A percentile compares a stretch with the other conserved stretches of the same genome.
Conservation (phyloP, 1,139 yeast genomes). For the Pneumocystis carinii region DNA sequence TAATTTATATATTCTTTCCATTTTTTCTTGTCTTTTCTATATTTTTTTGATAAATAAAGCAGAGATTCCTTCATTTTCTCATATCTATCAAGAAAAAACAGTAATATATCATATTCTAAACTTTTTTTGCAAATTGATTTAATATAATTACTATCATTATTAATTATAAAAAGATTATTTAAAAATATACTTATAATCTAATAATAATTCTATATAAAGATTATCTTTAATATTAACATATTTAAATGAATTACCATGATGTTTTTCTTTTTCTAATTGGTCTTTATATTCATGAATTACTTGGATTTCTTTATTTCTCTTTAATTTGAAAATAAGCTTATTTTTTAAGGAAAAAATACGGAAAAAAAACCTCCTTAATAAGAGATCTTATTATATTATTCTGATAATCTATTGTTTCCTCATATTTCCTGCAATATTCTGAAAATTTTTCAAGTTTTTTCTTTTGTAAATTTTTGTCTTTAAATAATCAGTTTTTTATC, state of each 20-base stretch:
- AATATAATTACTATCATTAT: neutral
- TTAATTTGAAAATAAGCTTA: neutral
- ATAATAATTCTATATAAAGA: neutral
- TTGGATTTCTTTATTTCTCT: neutral
- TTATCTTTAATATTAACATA: neutral
- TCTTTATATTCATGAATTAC: neutral
- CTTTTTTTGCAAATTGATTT: neutral
- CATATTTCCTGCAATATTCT: neutral
- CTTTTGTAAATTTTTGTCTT: neutral
- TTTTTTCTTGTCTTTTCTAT: neutral
- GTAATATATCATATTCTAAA: neutral
- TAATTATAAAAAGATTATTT: neutral
- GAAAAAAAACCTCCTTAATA: neutral
- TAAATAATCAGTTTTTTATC: neutral
- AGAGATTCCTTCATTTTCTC: neutral
- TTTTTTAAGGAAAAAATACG: neutral
- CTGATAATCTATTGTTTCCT: neutral
- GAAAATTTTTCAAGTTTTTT: neutral
- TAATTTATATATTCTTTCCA: neutral
- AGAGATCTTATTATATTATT: neutral
- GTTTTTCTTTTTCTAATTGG: neutral
- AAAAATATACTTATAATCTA: neutral
- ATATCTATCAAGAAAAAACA: neutral
- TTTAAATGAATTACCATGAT: neutral
- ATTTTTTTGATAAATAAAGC: neutral